phyloP scores from a whole-genome alignment of 2,329 filamentous ascomycete genomes.

The Macroventuria anomochaeta region DNA sequence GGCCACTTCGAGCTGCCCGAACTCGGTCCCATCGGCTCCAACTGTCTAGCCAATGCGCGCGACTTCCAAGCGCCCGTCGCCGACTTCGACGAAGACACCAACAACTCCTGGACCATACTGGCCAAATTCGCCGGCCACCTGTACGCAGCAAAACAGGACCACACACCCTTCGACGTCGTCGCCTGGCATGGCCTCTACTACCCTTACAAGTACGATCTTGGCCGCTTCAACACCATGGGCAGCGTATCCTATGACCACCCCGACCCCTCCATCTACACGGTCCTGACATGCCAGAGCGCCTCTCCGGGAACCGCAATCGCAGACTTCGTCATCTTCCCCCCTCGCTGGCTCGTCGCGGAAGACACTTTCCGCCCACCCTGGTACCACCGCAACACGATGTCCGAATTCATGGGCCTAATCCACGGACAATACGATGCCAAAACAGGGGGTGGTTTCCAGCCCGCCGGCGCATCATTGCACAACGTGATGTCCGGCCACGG shows the following conservation, averaged over 20 bases:
- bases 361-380: conserved; percentile 75
- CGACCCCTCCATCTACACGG: conserved; percentile 71
- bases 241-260: conserved; percentile 68
- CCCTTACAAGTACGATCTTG: conserved; percentile 64
- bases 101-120: conserved; percentile 63
- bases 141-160: conserved; percentile 66
- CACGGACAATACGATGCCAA: conserved; percentile 67
- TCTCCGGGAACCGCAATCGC: conserved; percentile 64
- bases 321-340: conserved; percentile 76
- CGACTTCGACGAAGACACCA: conserved; percentile 62
- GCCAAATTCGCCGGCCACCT: conserved; percentile 68
- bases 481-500: conserved; percentile 78
- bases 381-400: conserved; percentile 75
- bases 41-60: conserved; percentile 68
- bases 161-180: conserved; percentile 74
- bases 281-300: conserved; percentile 67
- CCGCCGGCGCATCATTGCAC: conserved; percentile 69
- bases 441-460: conserved; percentile 64
- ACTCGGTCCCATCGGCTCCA: conserved; percentile 70
- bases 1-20: conserved; percentile 70
- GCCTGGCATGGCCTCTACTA: conserved; percentile 76
- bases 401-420: conserved; percentile 72
- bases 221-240: conserved; percentile 64
- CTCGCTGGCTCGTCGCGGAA: conserved; percentile 72
- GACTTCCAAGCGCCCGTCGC: conserved; percentile 71